Conservation (phyloP, 2,329 filamentous ascomycete species). For the Penicillium sp. region DNA sequence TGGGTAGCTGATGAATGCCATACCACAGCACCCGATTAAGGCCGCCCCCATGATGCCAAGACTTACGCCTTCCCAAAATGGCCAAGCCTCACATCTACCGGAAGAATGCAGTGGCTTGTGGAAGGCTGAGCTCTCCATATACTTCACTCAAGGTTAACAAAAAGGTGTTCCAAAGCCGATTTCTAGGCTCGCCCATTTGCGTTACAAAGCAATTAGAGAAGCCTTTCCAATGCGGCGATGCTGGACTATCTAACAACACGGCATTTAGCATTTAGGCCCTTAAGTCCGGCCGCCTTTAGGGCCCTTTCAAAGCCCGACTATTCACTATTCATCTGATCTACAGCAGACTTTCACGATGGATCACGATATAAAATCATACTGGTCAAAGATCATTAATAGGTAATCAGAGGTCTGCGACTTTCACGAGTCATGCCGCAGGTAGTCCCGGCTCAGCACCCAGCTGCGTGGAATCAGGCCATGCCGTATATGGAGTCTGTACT, state of each 20-base stretch:
- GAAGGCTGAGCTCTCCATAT: not conserved
- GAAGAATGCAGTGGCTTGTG: not conserved
- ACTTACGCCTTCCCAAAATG: not conserved
- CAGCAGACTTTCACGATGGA: not conserved
- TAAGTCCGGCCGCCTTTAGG: not conserved
- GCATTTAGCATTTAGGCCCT: not conserved
- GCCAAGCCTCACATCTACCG: not conserved
- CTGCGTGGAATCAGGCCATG: not conserved
- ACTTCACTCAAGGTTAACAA: not conserved
- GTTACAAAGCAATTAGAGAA: not conserved
- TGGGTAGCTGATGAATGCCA: not conserved
- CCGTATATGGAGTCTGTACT: not conserved
- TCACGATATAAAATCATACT: not conserved
- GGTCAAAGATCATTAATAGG: not conserved
- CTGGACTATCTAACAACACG: not conserved
- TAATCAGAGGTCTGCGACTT: not conserved
- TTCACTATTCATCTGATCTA: not conserved
- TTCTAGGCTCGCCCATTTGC: not conserved
- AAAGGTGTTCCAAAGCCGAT: not conserved
- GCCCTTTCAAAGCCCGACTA: not conserved
- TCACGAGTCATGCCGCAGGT: not conserved
- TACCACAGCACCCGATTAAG: not conserved
- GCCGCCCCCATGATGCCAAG: not conserved
- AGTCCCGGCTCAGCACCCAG: not conserved
- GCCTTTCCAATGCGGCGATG: not conserved